Conservation (phyloP, 352 stramenopile species). For the Pythium chondricola region DNA sequence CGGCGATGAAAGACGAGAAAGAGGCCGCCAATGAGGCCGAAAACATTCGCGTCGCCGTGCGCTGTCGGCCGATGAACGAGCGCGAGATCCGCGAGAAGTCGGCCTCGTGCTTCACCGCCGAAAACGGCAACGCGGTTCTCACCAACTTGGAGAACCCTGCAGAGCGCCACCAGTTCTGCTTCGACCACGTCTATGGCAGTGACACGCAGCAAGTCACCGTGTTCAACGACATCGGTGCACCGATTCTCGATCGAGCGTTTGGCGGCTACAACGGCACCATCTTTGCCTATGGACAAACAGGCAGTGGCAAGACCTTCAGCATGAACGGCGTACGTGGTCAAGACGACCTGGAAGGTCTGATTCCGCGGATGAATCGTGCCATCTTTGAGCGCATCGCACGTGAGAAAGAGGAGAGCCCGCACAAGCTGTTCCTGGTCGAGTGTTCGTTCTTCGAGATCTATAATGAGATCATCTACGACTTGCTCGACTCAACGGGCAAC, state of each 20-base stretch:
- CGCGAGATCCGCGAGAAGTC: slow-evolving; percentile 79
- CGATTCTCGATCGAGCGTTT: slow-evolving; percentile 77
- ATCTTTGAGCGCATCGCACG: slow-evolving; percentile 84
- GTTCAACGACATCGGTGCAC: slow-evolving; percentile 72
- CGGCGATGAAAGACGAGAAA: slow-evolving; percentile 61
- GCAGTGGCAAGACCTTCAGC: slow-evolving; percentile 85
- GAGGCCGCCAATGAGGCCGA: slow-evolving; percentile 61
- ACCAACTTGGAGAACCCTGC: slow-evolving; percentile 77
- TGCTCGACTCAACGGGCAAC: slow-evolving; percentile 86
- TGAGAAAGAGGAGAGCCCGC: slow-evolving; percentile 52
- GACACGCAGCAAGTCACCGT: slow-evolving; percentile 69
- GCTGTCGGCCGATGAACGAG: slow-evolving; percentile 88
- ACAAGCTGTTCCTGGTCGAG: slow-evolving; percentile 87
- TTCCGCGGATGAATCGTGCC: slow-evolving; percentile 86
- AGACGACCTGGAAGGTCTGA: slow-evolving; percentile 77
- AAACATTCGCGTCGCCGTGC: slow-evolving; percentile 91
- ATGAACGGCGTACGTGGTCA: slow-evolving; percentile 73
- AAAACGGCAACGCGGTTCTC: slow-evolving; percentile 70
- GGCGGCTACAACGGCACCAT: slow-evolving; percentile 89
- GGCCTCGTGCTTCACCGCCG: slow-evolving; percentile 59
- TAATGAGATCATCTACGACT: slow-evolving; percentile 94
- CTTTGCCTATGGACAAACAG: slow-evolving; percentile 86
- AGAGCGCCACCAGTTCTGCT: slow-evolving; percentile 83
- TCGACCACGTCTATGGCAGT: slow-evolving; percentile 84
- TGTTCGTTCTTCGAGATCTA: slow-evolving; percentile 96